Base-by-base conservation (phyloP, 2,329 filamentous ascomycete species). In the Arachnomyces sp. region DNA sequence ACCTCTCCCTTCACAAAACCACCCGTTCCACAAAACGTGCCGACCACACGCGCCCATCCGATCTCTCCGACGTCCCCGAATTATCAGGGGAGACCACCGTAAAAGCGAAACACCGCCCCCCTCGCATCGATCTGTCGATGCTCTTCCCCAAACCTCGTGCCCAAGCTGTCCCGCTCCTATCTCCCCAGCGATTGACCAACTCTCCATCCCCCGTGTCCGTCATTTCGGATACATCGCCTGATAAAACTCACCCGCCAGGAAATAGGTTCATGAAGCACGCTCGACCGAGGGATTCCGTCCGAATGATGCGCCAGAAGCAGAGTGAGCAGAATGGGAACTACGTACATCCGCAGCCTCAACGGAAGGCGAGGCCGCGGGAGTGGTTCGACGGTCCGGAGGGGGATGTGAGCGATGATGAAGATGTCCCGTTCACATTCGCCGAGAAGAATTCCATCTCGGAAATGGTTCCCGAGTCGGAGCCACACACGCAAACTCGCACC, bases 91-190 rank as follows among this genome's bases (percentile, higher is more conserved):
- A 47, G 50, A 16, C 61, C 58, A 42, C 56, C 60, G n/a, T 56
- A 55, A n/a, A 63, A 61, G 42, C 57, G 28, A 66, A 63, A 46
- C 50, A 56, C 37, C 58, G 62, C 11, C 62, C 64, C 28, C 55
- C 58, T 8, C 53, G 59, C 42, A 62, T 67, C 45, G 64, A 67
- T 37, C 53, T 67, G 14, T 67, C 64, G 25, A 52, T 62, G 12
- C 50, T 67, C 12, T 67, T 66, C 43, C 64, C 64, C 5, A 66
- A 60, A 44, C 63, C 64, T 2, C 56, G 56, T 31, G 50, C 56
- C 31, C 44, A 47, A 8, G 39, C 51, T 4, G 48, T 50, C 14
- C 61, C 60, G 20, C 55, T 66, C 18, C 50, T 65, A 13, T 67
- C 64, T n/a, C 64, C 64, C 12, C 61, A 66, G 29, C 58, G 63